Percentiles rank a stretch among this genome's conserved stretches.
phyloP scores from a whole-genome alignment of 2,329 filamentous ascomycete species.

The Bipolaris sorokiniana region DNA sequence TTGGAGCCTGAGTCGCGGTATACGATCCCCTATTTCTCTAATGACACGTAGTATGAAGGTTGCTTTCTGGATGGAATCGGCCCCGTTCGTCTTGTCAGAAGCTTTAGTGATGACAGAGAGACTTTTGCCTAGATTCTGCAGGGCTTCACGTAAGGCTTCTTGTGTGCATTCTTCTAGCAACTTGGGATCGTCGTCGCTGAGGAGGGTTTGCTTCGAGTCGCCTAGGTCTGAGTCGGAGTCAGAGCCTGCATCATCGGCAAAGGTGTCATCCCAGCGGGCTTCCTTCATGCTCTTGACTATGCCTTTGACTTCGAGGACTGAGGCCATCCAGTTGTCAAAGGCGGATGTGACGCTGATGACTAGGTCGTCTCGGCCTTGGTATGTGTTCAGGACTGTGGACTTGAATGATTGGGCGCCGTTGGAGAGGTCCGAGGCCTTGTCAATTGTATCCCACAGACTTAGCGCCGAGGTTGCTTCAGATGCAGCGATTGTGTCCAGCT shows the following conservation, averaged over 20 bases:
- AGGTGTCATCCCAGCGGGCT: conserved; percentile 77
- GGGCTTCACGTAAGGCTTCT: conserved; percentile 62
- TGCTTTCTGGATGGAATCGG: conserved; percentile 51
- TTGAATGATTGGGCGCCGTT: conserved; percentile 73
- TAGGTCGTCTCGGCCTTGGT: conserved; percentile 73
- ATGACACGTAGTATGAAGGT: conserved; percentile 74
- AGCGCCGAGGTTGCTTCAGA: conserved; percentile 48
- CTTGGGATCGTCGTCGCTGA: conserved; percentile 75
- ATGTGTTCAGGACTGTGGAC: conserved; percentile 68
- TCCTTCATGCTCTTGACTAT: conserved; percentile 69
- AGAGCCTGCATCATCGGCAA: conserved; percentile 74
- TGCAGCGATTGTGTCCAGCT: conserved; percentile 65
- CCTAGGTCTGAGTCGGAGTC: conserved; percentile 73
- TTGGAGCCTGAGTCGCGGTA: conserved; percentile 36
- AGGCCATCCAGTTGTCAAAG: conserved; percentile 76
- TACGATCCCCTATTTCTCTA: conserved; percentile 72
- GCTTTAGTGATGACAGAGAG: conserved; percentile 59
- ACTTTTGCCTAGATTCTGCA: conserved; percentile 64
- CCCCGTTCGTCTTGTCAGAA: conserved; percentile 38
- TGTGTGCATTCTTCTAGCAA: conserved; percentile 66
- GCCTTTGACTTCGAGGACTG: conserved; percentile 69
- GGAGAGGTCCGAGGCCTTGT: conserved; percentile 69
- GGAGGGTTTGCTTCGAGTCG: conserved; percentile 67
- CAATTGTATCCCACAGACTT: conserved; percentile 71
- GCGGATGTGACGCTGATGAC: conserved; percentile 66